A percentile compares a stretch with the other conserved stretches of the same genome.
Evolutionary conservation across 306 rosid species (phyloP).

Genomic region (Ammopiptanthus mongolicus): DNA sequence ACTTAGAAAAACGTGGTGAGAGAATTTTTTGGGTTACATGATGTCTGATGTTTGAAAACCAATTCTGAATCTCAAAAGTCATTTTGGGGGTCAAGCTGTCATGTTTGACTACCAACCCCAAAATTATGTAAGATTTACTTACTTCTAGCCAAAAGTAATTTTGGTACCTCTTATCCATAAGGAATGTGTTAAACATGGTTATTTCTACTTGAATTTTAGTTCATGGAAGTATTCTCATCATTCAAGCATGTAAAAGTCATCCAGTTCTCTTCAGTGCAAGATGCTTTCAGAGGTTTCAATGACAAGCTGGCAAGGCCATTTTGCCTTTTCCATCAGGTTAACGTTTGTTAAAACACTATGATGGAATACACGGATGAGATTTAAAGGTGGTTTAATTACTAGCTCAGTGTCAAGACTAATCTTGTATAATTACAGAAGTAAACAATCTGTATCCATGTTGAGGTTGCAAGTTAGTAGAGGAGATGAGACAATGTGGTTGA

Average conservation of each 20-base stretch:
- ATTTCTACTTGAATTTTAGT: constrained; percentile 45
- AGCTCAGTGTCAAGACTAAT: not conserved
- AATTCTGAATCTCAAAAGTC: not conserved
- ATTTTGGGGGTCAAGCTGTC: not conserved
- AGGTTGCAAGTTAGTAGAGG: constrained; percentile 14
- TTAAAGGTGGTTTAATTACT: constrained; percentile 17
- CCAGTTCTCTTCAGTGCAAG: constrained; percentile 89
- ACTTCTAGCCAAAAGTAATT: not conserved
- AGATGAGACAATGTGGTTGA: not conserved
- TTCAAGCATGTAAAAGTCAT: constrained; percentile 86
- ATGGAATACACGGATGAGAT: not conserved
- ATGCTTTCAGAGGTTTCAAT: constrained; percentile 63
- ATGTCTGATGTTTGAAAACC: not conserved
- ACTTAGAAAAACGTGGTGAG: not conserved
- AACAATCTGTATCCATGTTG: constrained; percentile 17
- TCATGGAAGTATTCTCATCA: constrained; percentile 57
- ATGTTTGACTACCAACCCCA: not conserved
- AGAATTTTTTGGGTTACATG: not conserved
- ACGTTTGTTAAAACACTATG: not conserved
- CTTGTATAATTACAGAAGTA: constrained; percentile 2
- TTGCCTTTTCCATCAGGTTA: not conserved
- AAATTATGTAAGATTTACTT: not conserved
- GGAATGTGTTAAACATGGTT: constrained; percentile 1
- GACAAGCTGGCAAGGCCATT: constrained; percentile 61
- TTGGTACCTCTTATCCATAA: not conserved